phyloP scores from a whole-genome alignment of 202 grass and related monocot species.

The Setaria viridis region DNA sequence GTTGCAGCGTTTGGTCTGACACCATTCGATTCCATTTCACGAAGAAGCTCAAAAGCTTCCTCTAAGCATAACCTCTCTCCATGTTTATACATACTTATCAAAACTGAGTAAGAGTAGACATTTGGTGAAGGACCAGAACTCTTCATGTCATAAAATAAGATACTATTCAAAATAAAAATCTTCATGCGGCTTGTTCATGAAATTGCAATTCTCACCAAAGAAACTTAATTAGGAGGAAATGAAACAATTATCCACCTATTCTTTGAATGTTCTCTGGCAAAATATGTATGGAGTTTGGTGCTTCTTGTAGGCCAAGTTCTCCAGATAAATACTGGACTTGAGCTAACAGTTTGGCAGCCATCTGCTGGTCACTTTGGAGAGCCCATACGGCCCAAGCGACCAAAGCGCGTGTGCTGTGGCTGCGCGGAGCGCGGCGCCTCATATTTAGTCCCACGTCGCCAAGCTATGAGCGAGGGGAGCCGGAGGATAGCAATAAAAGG shows the following conservation, averaged over 20 bases:
- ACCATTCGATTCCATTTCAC: conserved; percentile 64
- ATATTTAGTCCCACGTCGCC: not conserved
- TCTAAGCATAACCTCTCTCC: conserved; percentile 51
- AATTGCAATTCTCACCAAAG: too few species aligned
- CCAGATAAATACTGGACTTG: too few species aligned
- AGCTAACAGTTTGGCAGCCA: too few species aligned
- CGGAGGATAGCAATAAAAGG: not conserved
- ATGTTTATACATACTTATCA: conserved; percentile 71
- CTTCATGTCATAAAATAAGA: conserved; percentile 68
- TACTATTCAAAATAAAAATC: too few species aligned
- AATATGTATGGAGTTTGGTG: too few species aligned
- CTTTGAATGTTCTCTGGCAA: too few species aligned
- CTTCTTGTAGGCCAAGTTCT: too few species aligned
- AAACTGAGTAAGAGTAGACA: conserved; percentile 75
- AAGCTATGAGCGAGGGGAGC: not conserved
- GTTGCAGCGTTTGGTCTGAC: conserved; percentile 64
- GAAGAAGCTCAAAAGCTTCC: conserved; percentile 56
- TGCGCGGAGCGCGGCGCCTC: not conserved
- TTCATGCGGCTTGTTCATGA: too few species aligned
- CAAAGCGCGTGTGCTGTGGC: not conserved
- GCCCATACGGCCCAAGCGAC: not conserved
- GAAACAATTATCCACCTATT: too few species aligned
- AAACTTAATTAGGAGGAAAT: too few species aligned
- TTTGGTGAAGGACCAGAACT: conserved; percentile 62
- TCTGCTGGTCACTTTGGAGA: too few species aligned